phyloP scores from a whole-genome alignment of 345 rosid species.

The Corchorus olitorius region DNA sequence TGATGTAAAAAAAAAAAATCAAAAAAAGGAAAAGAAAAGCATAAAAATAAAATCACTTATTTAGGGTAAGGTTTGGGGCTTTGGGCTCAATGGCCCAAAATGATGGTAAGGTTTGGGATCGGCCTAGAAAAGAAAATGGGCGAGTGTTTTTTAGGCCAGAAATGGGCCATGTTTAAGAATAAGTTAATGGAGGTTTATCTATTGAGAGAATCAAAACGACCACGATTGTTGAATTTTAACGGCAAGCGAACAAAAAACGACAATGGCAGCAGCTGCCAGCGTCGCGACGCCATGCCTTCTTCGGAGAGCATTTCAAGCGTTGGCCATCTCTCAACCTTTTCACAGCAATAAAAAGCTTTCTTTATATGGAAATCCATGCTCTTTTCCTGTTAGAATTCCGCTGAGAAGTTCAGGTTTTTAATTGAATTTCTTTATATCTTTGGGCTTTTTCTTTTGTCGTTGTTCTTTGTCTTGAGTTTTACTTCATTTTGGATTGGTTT shows the following conservation, averaged over 20 bases:
- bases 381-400: constrained; percentile 22
- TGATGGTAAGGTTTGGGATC: no score
- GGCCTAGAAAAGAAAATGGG: no score
- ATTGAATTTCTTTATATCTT: neutral
- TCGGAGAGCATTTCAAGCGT: constrained; percentile 47
- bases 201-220: no score
- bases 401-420: constrained; percentile 48
- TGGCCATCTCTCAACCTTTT: constrained; percentile 36
- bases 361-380: constrained; percentile 21
- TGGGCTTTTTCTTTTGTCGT: neutral
- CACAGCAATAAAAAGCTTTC: constrained; percentile 27
- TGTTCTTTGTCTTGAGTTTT: neutral
- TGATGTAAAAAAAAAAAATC: no score
- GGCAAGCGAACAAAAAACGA: neutral
- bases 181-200: no score
- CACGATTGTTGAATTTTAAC: neutral
- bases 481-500: neutral
- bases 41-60: no score
- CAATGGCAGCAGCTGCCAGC: constrained; percentile 48
- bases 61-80: no score
- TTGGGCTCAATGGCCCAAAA: no score
- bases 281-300: constrained; percentile 44
- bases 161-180: no score
- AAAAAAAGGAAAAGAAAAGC: no score
- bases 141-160: no score